Percentiles rank a stretch among this genome's conserved stretches.
Conservation (phyloP, 1,284 basidiomycete genomes). For the Heterobasidion irregulare region DNA sequence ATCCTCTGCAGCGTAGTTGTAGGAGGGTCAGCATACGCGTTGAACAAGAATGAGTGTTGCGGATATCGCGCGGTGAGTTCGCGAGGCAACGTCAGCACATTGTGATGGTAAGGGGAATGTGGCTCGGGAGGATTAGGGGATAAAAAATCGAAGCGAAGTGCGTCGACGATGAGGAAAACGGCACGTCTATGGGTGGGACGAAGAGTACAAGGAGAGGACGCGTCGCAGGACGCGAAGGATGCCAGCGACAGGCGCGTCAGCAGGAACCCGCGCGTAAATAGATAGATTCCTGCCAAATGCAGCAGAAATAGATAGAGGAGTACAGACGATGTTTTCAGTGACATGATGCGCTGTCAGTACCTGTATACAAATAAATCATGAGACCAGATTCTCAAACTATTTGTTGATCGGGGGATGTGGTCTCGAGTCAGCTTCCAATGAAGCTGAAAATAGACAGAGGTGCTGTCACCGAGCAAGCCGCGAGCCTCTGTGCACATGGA, state of each 20-base stretch:
- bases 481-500: no score
- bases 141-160: conserved; percentile 92
- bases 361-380: neutral
- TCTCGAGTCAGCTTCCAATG: no score
- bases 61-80: conserved; percentile 61
- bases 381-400: no score
- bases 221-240: conserved; percentile 41
- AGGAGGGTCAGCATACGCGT: conserved; percentile 90
- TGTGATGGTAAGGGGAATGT: conserved; percentile 69
- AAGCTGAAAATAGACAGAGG: no score
- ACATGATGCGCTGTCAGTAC: conserved; percentile 1
- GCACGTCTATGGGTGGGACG: conserved; percentile 69
- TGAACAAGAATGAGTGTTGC: conserved; percentile 74
- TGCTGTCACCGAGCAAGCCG: no score
- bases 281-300: conserved; percentile 59
- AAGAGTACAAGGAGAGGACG: conserved; percentile 34
- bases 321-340: conserved; percentile 6
- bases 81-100: conserved; percentile 73
- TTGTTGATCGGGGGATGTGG: no score
- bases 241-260: conserved; percentile 76
- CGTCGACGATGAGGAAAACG: conserved; percentile 86
- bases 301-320: conserved; percentile 10
- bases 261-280: conserved; percentile 87
- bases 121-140: conserved; percentile 60
- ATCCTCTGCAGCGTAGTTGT: conserved; percentile 94